Base-by-base conservation (phyloP, 1,139 yeast genomes). In the Suhomyces taliae region DNA sequence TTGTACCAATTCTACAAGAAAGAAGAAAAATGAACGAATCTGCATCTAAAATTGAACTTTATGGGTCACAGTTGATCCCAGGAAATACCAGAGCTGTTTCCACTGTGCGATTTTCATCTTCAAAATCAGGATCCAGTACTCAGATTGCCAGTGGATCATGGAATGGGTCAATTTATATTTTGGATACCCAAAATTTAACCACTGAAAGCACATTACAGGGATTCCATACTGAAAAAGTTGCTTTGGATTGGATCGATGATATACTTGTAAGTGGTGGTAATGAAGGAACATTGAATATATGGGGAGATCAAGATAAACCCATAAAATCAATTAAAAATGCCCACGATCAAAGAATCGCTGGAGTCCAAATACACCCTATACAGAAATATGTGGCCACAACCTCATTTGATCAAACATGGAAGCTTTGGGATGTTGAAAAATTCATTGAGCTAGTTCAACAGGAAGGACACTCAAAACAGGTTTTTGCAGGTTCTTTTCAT, bases 401-500 rank as follows among this genome's bases (percentile, higher is more conserved):
- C 0, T 90, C 97, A 0, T 85, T 79, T 59, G 99, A 93, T 63
- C 78, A 77, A 50, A 90, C 97, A 0, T 93, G 98, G 97, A 78
- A 90, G 50, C 63, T 90, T 7, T 90, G 96, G 96, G 97, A 93
- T 63, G 53, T 82, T 0, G 68, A 69, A 9, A 78, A 72, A 1
- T 51, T 57, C 7, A 47, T 49, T 12, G 65, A 58, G 34, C 50
- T 75, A 26, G 36, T 66, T 26, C 72, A 71, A 40, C 98, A 93
- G 63, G 97, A 90, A 60, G 97, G 98, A 0, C 98, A 93, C 59
- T 73, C 90, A 1, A 85, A 82, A 56, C 93, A 83, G 48, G 83
- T 91, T 0, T 83, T 81, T 53, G 63, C 84, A 1, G 68, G 88
- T 2, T 67, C 79, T 1, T 78, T 87, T 53, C 96, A 91, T 48